Evolutionary conservation across 495 filamentous ascomycete genomes (phyloP), one percentile per base, ranked within the genome.

Genomic region (Apiosordaria backusii): DNA sequence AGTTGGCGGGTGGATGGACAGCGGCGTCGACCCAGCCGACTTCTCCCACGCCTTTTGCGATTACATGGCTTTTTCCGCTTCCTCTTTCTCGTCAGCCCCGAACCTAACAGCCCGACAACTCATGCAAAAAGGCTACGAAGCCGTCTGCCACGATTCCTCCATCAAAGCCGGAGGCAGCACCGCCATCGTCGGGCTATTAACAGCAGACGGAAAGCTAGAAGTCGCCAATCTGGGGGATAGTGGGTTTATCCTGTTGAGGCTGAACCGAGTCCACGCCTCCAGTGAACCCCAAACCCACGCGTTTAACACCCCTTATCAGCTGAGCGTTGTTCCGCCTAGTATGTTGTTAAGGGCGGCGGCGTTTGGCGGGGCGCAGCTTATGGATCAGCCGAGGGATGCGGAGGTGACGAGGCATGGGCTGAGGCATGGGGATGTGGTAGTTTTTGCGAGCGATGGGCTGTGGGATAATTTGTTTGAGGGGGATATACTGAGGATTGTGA

Each of bases 171-270:
- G 95, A 53, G 95, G 94, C 19, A 92, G 90, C 72, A 99, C 95
- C 13, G 95, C 94, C 18, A 90, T 90, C 60, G 86, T 99, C 5
- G 95, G 88, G 9, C 81, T 96, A 45, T 87, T 87, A 22, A 79
- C 82, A 21, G 80, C 82, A 1, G 83, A 90, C 69, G 96, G 95
- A 18, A 81, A 78, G 10, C 81, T 97, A 19, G 89, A 94, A 68
- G 86, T 97, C 61, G 96, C 95, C 50, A 99, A 99, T 75, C 81
- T 99, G n/a, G 95, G 95, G 67, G 95, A 99, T 78, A 97, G 93
- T n/a, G 95, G 94, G 61, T 97, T 92, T 74, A 85, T 97, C 23
- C 87, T 96, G 58, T 77, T 98, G 62, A 87, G 92, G 23, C 83
- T 89, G 35, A 94, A 92, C 70, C 91, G 89, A 15, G 89, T 98